These are phyloP conservation scores for Grammothele lineata DNA, from an alignment of 768 basidiomycete species.

Conservation along the genomic window DNA sequence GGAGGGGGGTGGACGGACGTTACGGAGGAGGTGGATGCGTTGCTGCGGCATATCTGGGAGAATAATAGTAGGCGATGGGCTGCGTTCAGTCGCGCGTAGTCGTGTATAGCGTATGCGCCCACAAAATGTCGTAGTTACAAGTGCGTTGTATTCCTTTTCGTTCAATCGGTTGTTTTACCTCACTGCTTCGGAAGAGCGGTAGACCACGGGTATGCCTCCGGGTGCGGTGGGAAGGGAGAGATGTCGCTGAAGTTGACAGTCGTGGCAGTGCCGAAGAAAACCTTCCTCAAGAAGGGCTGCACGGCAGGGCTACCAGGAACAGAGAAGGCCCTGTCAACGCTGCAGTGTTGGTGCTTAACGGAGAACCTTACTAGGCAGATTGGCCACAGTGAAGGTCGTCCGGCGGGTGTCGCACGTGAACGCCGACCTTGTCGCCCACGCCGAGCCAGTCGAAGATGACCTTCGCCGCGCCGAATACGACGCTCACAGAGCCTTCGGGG, in stretches of 20 bases:
- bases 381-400: constrained; percentile 5
- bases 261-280: constrained; percentile 5
- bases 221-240: constrained; percentile 4
- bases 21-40: not conserved
- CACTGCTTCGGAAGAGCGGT: not conserved
- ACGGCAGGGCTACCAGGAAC: not conserved
- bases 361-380: constrained; percentile 2
- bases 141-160: no score
- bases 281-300: constrained; percentile 5
- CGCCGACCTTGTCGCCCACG: constrained; percentile 2
- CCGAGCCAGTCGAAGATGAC: constrained; percentile 7
- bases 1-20: not conserved
- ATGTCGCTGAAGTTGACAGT: constrained; percentile 7
- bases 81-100: no score
- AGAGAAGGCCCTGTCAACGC: no score
- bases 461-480: constrained; percentile 2
- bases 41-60: not conserved
- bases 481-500: constrained; percentile 7
- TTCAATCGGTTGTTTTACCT: no score
- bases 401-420: constrained; percentile 6
- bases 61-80: not conserved
- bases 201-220: constrained; percentile 9
- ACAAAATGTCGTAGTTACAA: no score
- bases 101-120: no score
- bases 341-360: no score